phyloP scores from a whole-genome alignment of 768 basidiomycete species.

The Calocybe gangraenosa region DNA sequence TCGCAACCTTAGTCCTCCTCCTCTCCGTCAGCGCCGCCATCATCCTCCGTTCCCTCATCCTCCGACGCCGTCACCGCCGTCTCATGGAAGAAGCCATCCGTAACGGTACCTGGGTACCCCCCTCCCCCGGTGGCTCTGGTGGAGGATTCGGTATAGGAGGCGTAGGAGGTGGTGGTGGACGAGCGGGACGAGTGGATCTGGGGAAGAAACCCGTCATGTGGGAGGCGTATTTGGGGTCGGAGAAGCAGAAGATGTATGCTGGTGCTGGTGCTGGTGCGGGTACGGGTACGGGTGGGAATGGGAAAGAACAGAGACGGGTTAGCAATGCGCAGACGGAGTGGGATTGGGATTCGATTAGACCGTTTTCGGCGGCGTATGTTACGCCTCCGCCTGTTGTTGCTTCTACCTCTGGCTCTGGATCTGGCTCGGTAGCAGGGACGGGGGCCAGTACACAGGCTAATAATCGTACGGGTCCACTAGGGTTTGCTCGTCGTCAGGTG shows the following conservation, averaged over 20 bases:
- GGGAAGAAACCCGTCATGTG: constrained; percentile 45
- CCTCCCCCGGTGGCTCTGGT: constrained; percentile 18
- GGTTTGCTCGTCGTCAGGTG: background rate
- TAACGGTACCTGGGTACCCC: constrained; percentile 57
- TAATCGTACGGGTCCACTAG: background rate
- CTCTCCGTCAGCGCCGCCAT: constrained; percentile 66
- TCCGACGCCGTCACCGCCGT: constrained; percentile 57
- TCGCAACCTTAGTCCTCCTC: constrained; percentile 66
- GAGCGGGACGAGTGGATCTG: constrained; percentile 30
- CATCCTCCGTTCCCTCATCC: constrained; percentile 57
- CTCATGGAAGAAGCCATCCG: constrained; percentile 61
- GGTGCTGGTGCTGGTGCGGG: no score
- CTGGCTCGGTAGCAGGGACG: no score
- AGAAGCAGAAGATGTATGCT: background rate
- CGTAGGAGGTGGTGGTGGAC: background rate
- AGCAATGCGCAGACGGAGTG: constrained; percentile 11
- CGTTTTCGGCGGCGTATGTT: constrained; percentile 28
- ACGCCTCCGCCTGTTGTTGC: constrained; percentile 2
- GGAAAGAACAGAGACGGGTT: no score
- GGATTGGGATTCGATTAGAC: constrained; percentile 32
- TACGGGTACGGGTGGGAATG: no score
- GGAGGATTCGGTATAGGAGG: constrained; percentile 9
- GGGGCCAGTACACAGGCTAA: background rate
- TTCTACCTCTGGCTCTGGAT: background rate
- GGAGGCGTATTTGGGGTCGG: constrained; percentile 36